phyloP scores from a whole-genome alignment of 2,329 filamentous ascomycete species.

The Sporothrix phasma region DNA sequence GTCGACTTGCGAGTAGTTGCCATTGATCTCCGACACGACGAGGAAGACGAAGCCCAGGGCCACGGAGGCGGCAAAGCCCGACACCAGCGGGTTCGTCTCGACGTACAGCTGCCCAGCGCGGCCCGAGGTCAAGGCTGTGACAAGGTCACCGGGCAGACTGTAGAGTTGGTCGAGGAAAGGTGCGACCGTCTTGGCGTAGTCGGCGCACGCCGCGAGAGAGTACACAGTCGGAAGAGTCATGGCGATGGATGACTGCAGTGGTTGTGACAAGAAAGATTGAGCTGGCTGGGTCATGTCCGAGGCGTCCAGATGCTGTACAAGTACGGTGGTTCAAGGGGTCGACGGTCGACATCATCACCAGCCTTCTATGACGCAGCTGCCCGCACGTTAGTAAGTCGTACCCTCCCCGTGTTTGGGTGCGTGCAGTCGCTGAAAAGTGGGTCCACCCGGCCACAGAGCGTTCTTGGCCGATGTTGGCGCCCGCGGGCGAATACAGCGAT shows the following conservation, averaged over 20 bases:
- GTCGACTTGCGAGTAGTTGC: constrained; percentile 96
- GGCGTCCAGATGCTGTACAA: background rate
- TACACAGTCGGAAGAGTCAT: constrained; percentile 68
- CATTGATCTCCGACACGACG: constrained; percentile 70
- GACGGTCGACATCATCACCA: too few relatives aligned
- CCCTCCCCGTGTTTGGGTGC: constrained; percentile 6
- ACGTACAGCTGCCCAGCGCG: constrained; percentile 52
- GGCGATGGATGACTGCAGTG: background rate
- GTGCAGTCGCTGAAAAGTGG: background rate
- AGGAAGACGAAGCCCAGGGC: constrained; percentile 63
- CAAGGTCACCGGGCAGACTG: constrained; percentile 55
- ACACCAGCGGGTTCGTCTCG: constrained; percentile 76
- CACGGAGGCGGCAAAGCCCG: constrained; percentile 61
- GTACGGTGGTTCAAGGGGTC: too few relatives aligned
- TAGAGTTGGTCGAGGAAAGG: constrained; percentile 64
- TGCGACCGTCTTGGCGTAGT: constrained; percentile 63
- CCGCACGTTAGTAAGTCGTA: background rate
- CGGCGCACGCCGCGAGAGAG: constrained; percentile 62
- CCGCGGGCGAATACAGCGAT: background rate
- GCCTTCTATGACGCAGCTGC: background rate
- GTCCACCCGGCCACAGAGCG: background rate
- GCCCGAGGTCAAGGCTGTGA: constrained; percentile 46
- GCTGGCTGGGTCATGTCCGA: background rate
- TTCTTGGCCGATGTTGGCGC: background rate
- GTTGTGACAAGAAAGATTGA: background rate